Evolutionary conservation across 2,329 filamentous ascomycete species (phyloP).

Genomic region (Periconia macrospinosa): DNA sequence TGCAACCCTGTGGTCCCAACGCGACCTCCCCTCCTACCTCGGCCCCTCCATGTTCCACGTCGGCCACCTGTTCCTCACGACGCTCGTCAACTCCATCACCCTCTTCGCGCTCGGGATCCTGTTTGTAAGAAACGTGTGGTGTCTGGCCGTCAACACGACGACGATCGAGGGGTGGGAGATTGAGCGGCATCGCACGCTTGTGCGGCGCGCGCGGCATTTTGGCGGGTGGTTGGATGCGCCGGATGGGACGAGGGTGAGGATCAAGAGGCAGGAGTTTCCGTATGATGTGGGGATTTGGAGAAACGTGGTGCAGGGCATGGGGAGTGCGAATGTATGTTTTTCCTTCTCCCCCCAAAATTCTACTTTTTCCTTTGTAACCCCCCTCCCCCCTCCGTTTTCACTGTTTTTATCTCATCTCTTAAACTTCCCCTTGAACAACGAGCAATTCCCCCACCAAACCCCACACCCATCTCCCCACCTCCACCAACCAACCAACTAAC

Average conservation of each 20-base stretch:
- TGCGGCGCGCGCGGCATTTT: slow-evolving; percentile 50
- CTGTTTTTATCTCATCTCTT: neutral
- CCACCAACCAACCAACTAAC: neutral
- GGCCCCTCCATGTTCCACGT: slow-evolving; percentile 66
- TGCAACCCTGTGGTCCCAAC: slow-evolving; percentile 62
- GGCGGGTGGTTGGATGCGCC: slow-evolving; percentile 61
- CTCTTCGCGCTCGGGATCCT: slow-evolving; percentile 67
- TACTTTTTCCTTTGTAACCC: neutral
- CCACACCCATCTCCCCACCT: neutral
- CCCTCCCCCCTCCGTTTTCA: no score
- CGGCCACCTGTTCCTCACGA: slow-evolving; percentile 62
- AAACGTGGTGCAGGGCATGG: slow-evolving; percentile 78
- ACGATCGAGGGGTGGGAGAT: slow-evolving; percentile 80
- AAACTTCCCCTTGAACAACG: no score
- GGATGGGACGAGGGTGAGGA: slow-evolving; percentile 56
- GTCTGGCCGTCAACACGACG: slow-evolving; percentile 69
- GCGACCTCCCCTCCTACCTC: slow-evolving; percentile 70
- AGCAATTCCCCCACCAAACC: no score
- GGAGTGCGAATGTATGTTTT: slow-evolving; percentile 57
- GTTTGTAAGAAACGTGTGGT: slow-evolving; percentile 60
- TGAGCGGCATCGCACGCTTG: slow-evolving; percentile 50
- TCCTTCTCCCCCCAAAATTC: neutral
- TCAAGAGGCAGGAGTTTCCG: slow-evolving; percentile 73
- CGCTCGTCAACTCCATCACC: slow-evolving; percentile 60
- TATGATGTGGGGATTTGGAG: slow-evolving; percentile 76